A percentile compares a stretch with the other conserved stretches of the same genome.
Evolutionary conservation across 169 alveolate species (phyloP).

Genomic region (Plasmodium sp.): DNA sequence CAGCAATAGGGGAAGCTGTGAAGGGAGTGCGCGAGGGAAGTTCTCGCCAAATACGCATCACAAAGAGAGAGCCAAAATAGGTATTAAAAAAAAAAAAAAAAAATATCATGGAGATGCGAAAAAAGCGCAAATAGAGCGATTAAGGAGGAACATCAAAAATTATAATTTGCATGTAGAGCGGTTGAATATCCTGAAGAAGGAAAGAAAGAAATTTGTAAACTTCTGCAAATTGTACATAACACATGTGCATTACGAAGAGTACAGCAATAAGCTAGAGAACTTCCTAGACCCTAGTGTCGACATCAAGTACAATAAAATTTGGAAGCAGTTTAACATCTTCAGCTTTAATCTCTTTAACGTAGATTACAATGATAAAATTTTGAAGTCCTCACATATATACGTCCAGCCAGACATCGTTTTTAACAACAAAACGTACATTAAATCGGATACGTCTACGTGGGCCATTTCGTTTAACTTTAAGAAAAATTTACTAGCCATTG

Average conservation of each 20-base stretch:
- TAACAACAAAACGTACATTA: constrained; percentile 13
- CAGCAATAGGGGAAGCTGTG: background rate
- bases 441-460: constrained; percentile 68
- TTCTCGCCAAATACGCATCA: background rate
- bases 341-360: constrained; percentile 47
- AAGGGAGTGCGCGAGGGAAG: background rate
- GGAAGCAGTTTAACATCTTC: constrained; percentile 41
- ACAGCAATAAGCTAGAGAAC: constrained; percentile 11
- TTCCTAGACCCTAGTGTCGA: constrained; percentile 52
- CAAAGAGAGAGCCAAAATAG: background rate
- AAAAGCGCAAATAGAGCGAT: background rate
- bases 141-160: constrained; percentile 16
- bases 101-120: background rate
- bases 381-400: constrained; percentile 29
- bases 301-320: constrained; percentile 40
- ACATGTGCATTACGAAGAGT: constrained; percentile 20
- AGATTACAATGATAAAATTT: constrained; percentile 39
- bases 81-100: background rate
- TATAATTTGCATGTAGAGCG: constrained; percentile 9
- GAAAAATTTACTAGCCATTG: constrained; percentile 71
- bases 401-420: constrained; percentile 69
- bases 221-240: constrained; percentile 36
- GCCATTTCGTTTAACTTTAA: constrained; percentile 68
- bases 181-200: constrained; percentile 12
- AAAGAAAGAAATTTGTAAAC: constrained; percentile 50